Base-by-base conservation (phyloP, 208 protist species). In the Blastocrithidia nonstop region DNA sequence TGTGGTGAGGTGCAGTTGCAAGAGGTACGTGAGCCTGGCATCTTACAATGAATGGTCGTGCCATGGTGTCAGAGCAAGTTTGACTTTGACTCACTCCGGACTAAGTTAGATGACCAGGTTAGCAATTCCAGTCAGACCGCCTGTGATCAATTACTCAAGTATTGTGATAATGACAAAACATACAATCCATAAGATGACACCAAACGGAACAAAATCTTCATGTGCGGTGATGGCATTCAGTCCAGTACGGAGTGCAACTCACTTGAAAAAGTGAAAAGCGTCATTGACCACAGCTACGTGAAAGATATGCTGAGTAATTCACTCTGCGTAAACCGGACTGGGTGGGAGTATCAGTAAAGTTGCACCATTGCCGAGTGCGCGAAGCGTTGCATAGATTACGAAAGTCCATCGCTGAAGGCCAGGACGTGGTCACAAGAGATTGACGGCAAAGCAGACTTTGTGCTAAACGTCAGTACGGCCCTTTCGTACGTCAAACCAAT, bases 11-110 rank as follows among this genome's bases (percentile, higher is more conserved):
- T 84, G 42, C 37, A 44, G 8, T 47, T 64, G 20, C 79, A 88
- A 54, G 66, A 74, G 54, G 49, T 45, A 29, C 79, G 79, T 27
- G 58, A 65, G 53, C 67, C 79, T 1, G 79, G 79, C 33, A 22
- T 88, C 16, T 57, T 84, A 22, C 79, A 88, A 61, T 88, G 70
- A 68, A 78, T 74, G 47, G 35, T 71, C n/a, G 69, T 85, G 20
- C 79, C 79, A 45, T 79, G 61, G 53, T 79, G 69, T 54, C 50
- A 79, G 9, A 23, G 25, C 15, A 0, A 75, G 23, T 80, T 80
- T 42, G 23, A 66, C 27, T 66, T 88, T 35, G 35, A 7, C 4
- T 20, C 6, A 23, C 27, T 79, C 16, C 61, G 62, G n/a, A 22
- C 23, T 21, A 37, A 66, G 17, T 50, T 88, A 16, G 28, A 29